Evolutionary conservation across 768 basidiomycete species (phyloP).

Genomic region (Pleurotus pulmonarius): DNA sequence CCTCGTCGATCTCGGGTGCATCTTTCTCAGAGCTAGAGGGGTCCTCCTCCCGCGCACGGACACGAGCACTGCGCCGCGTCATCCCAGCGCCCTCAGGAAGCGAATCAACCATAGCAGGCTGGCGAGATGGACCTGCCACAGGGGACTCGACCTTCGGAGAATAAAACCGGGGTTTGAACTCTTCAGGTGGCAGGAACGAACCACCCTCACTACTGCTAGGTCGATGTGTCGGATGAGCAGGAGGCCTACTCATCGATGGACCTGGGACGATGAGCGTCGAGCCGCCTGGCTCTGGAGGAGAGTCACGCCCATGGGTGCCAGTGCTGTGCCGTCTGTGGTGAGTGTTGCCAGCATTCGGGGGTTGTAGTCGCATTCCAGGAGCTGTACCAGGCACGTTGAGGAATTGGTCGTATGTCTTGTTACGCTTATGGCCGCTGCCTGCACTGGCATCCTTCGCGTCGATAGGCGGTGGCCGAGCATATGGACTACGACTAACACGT

Average conservation of each 20-base stretch:
- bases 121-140: neutral
- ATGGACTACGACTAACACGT: conserved; percentile 4
- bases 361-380: neutral
- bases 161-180: neutral
- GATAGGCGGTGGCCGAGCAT: neutral
- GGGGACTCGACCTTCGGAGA: neutral
- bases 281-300: neutral
- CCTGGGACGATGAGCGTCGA: neutral
- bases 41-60: conserved; percentile 1
- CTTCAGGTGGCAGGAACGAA: neutral
- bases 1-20: neutral
- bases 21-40: conserved; percentile 1
- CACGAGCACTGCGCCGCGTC: neutral
- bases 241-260: neutral
- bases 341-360: neutral
- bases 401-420: conserved; percentile 7
- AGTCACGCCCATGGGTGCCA: conserved; percentile 1
- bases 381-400: neutral
- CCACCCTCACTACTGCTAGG: conserved; percentile 1
- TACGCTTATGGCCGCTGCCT: conserved; percentile 3
- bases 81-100: neutral
- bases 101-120: neutral
- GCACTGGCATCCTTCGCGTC: neutral
- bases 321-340: conserved; percentile 4
- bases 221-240: neutral